Conservation (phyloP, 768 basidiomycete species). For the Hygrophorus pudorinus region DNA sequence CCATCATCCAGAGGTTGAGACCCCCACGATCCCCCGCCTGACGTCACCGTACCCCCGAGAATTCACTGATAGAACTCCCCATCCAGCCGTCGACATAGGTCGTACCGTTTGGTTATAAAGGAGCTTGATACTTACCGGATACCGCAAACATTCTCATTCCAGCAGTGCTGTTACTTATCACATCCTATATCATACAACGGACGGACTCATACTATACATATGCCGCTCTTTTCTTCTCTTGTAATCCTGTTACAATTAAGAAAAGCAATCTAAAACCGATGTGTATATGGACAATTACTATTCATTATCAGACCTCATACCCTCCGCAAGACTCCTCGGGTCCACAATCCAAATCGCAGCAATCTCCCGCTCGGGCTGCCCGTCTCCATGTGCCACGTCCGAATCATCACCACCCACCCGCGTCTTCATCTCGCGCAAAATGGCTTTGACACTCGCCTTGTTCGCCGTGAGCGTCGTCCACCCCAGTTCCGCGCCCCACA, state of each 20-base stretch:
- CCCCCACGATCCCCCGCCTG: too few relatives aligned
- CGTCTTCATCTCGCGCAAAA: slow-evolving; percentile 57
- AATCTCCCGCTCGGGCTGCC: slow-evolving; percentile 5
- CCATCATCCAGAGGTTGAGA: too few relatives aligned
- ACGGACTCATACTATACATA: neutral
- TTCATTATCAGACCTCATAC: slow-evolving; percentile 17
- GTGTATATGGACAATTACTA: neutral
- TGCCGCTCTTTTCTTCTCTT: neutral
- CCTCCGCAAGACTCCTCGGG: slow-evolving; percentile 71
- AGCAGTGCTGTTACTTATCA: too few relatives aligned
- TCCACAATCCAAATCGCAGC: slow-evolving; percentile 68
- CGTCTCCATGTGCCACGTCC: slow-evolving; percentile 17
- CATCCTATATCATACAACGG: too few relatives aligned
- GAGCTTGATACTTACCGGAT: too few relatives aligned
- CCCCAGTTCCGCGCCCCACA: slow-evolving; percentile 54
- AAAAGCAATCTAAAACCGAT: too few relatives aligned
- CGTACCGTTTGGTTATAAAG: too few relatives aligned
- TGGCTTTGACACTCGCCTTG: slow-evolving; percentile 60
- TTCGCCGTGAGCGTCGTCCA: slow-evolving; percentile 92
- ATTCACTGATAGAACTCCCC: too few relatives aligned
- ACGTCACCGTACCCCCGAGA: too few relatives aligned
- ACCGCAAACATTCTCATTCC: too few relatives aligned
- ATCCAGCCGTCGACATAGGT: too few relatives aligned
- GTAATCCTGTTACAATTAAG: neutral
- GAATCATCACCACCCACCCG: slow-evolving; percentile 24